A percentile compares a stretch with the other conserved stretches of the same genome.
phyloP scores from a whole-genome alignment of 805 yeast species.

The Candida mattraensis region DNA sequence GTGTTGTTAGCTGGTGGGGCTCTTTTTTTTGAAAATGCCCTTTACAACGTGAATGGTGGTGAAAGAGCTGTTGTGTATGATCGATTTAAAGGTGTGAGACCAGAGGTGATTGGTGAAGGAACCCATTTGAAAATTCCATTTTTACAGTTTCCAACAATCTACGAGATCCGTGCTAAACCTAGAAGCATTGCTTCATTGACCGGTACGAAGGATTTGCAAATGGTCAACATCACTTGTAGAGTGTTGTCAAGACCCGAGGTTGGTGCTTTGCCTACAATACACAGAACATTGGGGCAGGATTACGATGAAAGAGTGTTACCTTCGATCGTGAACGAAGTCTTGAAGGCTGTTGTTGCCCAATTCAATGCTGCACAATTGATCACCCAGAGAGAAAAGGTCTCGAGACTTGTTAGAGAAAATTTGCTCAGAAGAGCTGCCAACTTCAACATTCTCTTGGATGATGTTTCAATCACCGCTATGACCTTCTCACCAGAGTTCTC shows the following conservation, averaged over 20 bases:
- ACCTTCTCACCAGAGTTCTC: constrained; percentile 98
- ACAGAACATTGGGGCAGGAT: constrained; percentile 89
- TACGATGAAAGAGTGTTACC: constrained; percentile 97
- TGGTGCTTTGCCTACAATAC: constrained; percentile 74
- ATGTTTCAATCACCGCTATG: constrained; percentile 95
- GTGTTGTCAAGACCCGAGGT: constrained; percentile 89
- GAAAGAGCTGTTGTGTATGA: constrained; percentile 95
- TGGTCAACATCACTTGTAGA: constrained; percentile 99
- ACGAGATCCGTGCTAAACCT: constrained; percentile 96
- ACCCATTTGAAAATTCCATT: constrained; percentile 94
- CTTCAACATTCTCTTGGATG: constrained; percentile 87
- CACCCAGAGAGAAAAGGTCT: constrained; percentile 97
- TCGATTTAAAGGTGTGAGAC: constrained; percentile 79
- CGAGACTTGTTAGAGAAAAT: constrained; percentile 86
- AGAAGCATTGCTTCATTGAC: constrained; percentile 94
- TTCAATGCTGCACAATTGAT: constrained; percentile 97
- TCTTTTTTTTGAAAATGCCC: constrained; percentile 50
- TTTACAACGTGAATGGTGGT: constrained; percentile 96
- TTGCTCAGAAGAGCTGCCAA: constrained; percentile 87
- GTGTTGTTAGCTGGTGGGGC: constrained; percentile 59
- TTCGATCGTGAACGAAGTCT: constrained; percentile 95
- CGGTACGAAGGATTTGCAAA: constrained; percentile 97
- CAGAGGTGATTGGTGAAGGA: constrained; percentile 85
- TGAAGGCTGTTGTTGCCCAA: constrained; percentile 96
- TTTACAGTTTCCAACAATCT: constrained; percentile 88